A percentile compares a stretch with the other conserved stretches of the same genome.
Conservation (phyloP, 306 rosid genomes). For the Vachellia pachyceras region DNA sequence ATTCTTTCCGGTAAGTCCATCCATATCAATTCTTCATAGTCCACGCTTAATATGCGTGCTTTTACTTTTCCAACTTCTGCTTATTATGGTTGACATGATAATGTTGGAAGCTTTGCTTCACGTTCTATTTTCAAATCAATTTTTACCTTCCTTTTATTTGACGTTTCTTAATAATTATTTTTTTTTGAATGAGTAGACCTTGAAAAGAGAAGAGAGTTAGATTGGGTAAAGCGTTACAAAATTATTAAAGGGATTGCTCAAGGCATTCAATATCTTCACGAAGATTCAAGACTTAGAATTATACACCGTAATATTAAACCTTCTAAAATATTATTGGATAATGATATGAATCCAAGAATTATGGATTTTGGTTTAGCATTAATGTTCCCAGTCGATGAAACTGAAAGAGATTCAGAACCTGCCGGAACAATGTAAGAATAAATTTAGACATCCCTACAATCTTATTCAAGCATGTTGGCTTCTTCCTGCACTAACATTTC, state of each 20-base stretch:
- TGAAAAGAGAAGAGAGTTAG: constrained; percentile 40
- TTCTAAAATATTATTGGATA: constrained; percentile 55
- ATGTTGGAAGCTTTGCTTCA: not conserved
- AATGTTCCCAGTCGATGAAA: constrained; percentile 44
- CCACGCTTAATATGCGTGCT: not conserved
- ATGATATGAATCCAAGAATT: constrained; percentile 53
- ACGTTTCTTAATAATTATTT: not conserved
- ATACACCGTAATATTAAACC: constrained; percentile 66
- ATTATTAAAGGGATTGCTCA: constrained; percentile 54
- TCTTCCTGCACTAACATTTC: not conserved
- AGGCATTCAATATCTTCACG: constrained; percentile 63
- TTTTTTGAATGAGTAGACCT: constrained; percentile 33
- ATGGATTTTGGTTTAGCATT: constrained; percentile 68
- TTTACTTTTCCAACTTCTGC: not conserved
- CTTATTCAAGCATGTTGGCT: not conserved
- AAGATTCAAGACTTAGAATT: constrained; percentile 57
- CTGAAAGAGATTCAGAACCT: constrained; percentile 45
- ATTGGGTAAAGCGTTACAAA: constrained; percentile 50
- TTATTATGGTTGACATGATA: not conserved
- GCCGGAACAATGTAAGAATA: constrained; percentile 63
- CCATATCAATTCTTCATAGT: not conserved
- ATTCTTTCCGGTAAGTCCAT: constrained; percentile 47
- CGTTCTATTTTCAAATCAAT: not conserved
- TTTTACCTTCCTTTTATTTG: not conserved
- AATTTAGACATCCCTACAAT: not conserved